phyloP scores from a whole-genome alignment of 331 rosid genomes.

The Quercus lobata region DNA sequence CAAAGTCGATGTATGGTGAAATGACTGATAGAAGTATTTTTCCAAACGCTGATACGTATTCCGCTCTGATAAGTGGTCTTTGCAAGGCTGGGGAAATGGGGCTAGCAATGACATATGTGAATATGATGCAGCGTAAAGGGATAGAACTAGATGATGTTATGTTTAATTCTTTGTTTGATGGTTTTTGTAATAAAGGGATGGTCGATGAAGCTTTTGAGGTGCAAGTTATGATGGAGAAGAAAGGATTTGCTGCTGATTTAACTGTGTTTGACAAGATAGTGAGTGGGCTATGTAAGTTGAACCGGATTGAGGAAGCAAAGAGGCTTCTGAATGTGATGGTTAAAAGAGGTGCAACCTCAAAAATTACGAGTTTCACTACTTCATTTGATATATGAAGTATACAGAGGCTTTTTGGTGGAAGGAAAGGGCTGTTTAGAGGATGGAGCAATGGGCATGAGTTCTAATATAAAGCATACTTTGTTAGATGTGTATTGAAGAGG shows the following conservation, averaged over 20 bases:
- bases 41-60: constrained; percentile 19
- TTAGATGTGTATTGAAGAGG: too few species aligned
- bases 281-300: constrained; percentile 13
- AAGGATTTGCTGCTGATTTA: constrained; percentile 9
- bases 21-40: constrained; percentile 23
- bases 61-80: constrained; percentile 14
- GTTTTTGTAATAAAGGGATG: constrained; percentile 21
- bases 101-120: constrained; percentile 14
- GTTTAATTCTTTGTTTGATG: constrained; percentile 9
- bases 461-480: too few species aligned
- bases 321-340: constrained; percentile 9
- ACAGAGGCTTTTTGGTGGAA: background rate
- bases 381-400: background rate
- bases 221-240: constrained; percentile 16
- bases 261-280: constrained; percentile 1
- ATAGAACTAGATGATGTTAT: constrained; percentile 9
- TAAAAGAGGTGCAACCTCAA: constrained; percentile 2
- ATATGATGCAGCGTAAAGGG: constrained; percentile 24
- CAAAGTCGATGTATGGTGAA: constrained; percentile 19
- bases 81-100: constrained; percentile 26
- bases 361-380: background rate
- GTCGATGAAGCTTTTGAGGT: constrained; percentile 20
- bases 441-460: background rate
- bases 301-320: constrained; percentile 14
- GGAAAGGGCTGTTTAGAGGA: background rate